phyloP scores from a whole-genome alignment of 768 basidiomycete genomes.

The Dentipellis sp. region DNA sequence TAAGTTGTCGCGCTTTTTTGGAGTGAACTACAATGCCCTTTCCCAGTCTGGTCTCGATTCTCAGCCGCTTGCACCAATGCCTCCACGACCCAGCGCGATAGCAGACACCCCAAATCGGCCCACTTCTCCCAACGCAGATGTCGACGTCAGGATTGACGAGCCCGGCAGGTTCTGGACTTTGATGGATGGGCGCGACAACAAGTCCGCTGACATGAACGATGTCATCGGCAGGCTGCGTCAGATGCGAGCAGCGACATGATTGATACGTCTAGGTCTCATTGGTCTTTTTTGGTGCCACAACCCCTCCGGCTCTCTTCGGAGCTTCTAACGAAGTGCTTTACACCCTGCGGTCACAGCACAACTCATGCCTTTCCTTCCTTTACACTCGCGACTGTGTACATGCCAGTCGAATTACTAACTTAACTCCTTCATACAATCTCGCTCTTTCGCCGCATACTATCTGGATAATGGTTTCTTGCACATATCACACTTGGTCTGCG shows the following conservation, averaged over 20 bases:
- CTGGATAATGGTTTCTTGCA: too few relatives aligned
- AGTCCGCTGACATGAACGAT: constrained; percentile 11
- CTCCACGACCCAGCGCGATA: not conserved
- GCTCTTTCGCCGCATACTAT: too few relatives aligned
- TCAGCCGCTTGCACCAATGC: not conserved
- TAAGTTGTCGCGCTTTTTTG: constrained; percentile 51
- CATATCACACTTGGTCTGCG: too few relatives aligned
- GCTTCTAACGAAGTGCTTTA: too few relatives aligned
- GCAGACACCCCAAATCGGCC: not conserved
- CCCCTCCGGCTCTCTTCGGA: too few relatives aligned
- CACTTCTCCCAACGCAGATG: not conserved
- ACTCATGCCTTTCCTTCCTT: too few relatives aligned
- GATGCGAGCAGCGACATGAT: constrained; percentile 4
- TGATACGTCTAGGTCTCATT: too few relatives aligned
- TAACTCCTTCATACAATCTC: too few relatives aligned
- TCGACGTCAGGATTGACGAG: constrained; percentile 9
- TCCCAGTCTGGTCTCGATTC: constrained; percentile 8
- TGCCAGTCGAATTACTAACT: too few relatives aligned
- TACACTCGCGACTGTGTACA: too few relatives aligned
- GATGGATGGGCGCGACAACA: not conserved
- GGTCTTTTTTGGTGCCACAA: too few relatives aligned
- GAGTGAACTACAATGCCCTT: constrained; percentile 40
- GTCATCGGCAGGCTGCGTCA: constrained; percentile 13
- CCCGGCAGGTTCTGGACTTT: constrained; percentile 10
- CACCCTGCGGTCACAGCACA: too few relatives aligned